Evolutionary conservation across 306 rosid species (phyloP).

Genomic region (Medicago lupulina): DNA sequence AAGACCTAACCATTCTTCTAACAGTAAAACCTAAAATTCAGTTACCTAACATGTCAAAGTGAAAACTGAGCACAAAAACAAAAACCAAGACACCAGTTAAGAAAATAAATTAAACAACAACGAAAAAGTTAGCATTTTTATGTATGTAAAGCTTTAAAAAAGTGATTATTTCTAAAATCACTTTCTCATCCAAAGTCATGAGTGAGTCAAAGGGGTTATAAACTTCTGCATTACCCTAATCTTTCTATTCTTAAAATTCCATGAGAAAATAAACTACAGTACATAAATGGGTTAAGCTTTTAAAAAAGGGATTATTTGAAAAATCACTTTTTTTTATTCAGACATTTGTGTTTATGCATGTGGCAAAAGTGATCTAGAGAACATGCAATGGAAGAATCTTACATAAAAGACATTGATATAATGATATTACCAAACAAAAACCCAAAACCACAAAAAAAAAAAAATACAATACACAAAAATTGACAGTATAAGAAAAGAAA

Average conservation of each 20-base stretch:
- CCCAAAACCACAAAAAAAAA: not conserved
- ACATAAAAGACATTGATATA: not conserved
- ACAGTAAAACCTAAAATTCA: too few relatives aligned
- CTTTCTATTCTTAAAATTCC: slow-evolving; percentile 9
- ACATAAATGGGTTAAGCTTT: not conserved
- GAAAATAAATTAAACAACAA: slow-evolving; percentile 4
- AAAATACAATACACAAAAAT: not conserved
- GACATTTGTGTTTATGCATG: not conserved
- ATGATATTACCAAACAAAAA: not conserved
- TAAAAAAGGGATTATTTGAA: not conserved
- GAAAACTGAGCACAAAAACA: not conserved
- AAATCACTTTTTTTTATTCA: not conserved
- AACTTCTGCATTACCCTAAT: not conserved
- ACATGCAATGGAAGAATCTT: slow-evolving; percentile 9
- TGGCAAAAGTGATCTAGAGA: not conserved
- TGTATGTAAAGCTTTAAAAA: too few relatives aligned
- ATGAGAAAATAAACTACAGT: not conserved
- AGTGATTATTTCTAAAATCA: too few relatives aligned
- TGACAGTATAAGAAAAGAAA: not conserved
- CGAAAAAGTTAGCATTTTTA: not conserved
- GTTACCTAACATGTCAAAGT: not conserved
- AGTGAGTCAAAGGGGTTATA: not conserved
- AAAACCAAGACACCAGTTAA: slow-evolving; percentile 3
- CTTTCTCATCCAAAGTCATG: not conserved
- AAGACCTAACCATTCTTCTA: slow-evolving; percentile 12